Percentiles rank a stretch among this genome's conserved stretches.
Evolutionary conservation across 78 protist genomes (phyloP).

Genomic region (Cavenderia fasciculata): DNA sequence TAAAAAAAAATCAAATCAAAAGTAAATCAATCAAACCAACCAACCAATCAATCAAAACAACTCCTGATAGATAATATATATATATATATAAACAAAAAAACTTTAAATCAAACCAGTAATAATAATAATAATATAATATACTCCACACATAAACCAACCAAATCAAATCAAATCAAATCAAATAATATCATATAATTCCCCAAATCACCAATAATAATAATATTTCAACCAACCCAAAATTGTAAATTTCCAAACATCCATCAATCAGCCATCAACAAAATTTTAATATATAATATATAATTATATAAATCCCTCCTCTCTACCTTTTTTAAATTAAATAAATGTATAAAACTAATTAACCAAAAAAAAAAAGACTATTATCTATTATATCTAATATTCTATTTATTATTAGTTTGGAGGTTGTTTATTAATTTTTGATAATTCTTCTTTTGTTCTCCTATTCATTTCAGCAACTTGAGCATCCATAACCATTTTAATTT

Average conservation of each 20-base stretch:
- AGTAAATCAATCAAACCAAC: not conserved
- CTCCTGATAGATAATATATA: not conserved
- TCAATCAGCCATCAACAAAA: too few species aligned
- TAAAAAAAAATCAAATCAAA: not conserved
- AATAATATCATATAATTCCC: not conserved
- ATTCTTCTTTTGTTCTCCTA: slow-evolving; percentile 15
- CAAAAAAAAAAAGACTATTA: not conserved
- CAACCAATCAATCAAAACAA: not conserved
- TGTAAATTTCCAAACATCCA: too few species aligned
- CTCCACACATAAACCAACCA: not conserved
- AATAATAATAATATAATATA: not conserved
- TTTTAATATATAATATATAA: too few species aligned
- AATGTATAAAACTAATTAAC: not conserved
- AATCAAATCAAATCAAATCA: not conserved
- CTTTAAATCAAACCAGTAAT: not conserved
- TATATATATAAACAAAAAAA: not conserved
- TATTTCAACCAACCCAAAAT: not conserved
- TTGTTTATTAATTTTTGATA: not conserved
- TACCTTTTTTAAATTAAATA: not conserved
- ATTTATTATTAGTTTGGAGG: not conserved
- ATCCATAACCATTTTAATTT: slow-evolving; percentile 57
- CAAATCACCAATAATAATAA: not conserved
- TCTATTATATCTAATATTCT: not conserved
- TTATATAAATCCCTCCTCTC: not conserved
- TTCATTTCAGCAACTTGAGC: slow-evolving; percentile 66